Evolutionary conservation across 805 yeast genomes (phyloP).

Genomic region (Suhomyces emberorum): DNA sequence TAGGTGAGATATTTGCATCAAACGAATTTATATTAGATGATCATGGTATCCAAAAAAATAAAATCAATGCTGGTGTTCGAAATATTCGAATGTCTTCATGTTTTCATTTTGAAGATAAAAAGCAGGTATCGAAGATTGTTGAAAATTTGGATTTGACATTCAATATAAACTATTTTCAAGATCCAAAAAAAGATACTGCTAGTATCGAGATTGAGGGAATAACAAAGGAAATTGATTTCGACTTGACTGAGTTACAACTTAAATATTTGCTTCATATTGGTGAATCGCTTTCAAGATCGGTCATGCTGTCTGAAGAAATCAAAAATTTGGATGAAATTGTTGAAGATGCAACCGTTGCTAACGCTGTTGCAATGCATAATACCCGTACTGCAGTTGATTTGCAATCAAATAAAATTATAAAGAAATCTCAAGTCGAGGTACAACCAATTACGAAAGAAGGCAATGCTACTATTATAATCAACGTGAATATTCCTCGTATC

Average conservation of each 20-base stretch:
- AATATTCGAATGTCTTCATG: slow-evolving; percentile 66
- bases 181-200: slow-evolving; percentile 38
- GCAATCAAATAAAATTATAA: too few relatives aligned
- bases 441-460: neutral
- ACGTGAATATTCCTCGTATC: slow-evolving; percentile 59
- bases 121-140: slow-evolving; percentile 61
- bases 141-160: slow-evolving; percentile 62
- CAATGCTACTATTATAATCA: slow-evolving; percentile 29
- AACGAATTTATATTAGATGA: slow-evolving; percentile 50
- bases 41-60: slow-evolving; percentile 34
- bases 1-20: slow-evolving; percentile 77
- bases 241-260: slow-evolving; percentile 72
- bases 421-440: neutral
- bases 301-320: slow-evolving; percentile 40
- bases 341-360: slow-evolving; percentile 64
- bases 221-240: slow-evolving; percentile 60
- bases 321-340: slow-evolving; percentile 50
- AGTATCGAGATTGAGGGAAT: slow-evolving; percentile 51
- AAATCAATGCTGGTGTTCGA: slow-evolving; percentile 65
- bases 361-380: slow-evolving; percentile 39
- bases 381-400: slow-evolving; percentile 1
- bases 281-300: slow-evolving; percentile 53
- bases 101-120: slow-evolving; percentile 45
- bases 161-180: slow-evolving; percentile 53
- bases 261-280: slow-evolving; percentile 53